Evolutionary conservation across 805 yeast genomes (phyloP).

Genomic region (Saccharomycopsis fibuligera): DNA sequence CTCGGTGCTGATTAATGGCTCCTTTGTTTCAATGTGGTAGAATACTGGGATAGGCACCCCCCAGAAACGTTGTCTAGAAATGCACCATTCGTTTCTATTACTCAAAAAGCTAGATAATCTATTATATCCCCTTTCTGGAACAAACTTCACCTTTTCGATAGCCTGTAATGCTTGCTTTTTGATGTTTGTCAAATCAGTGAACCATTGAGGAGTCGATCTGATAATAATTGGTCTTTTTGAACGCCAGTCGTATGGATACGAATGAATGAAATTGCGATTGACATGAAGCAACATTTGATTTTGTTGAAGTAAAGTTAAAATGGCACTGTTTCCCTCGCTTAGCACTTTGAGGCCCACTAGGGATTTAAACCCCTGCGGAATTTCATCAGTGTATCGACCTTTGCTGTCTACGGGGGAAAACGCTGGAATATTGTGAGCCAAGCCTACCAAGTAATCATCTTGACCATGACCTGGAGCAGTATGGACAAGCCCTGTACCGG

Average conservation of each 20-base stretch:
- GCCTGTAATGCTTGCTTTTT: slow-evolving; percentile 57
- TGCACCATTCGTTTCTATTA: slow-evolving; percentile 93
- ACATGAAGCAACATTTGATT: slow-evolving; percentile 42
- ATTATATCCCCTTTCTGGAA: slow-evolving; percentile 66
- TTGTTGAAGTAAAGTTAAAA: slow-evolving; percentile 39
- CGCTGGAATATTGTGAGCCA: slow-evolving; percentile 47
- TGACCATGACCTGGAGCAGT: slow-evolving; percentile 98
- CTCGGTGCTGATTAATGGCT: slow-evolving; percentile 52
- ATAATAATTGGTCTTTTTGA: slow-evolving; percentile 92
- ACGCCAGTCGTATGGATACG: slow-evolving; percentile 97
- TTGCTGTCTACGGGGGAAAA: slow-evolving; percentile 73
- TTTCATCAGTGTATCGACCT: slow-evolving; percentile 57
- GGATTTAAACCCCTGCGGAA: slow-evolving; percentile 42
- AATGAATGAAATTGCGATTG: slow-evolving; percentile 56
- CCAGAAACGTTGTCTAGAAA: slow-evolving; percentile 94
- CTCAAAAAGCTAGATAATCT: slow-evolving; percentile 67
- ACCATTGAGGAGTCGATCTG: slow-evolving; percentile 96
- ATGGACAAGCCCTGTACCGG: slow-evolving; percentile 96
- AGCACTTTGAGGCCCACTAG: slow-evolving; percentile 57
- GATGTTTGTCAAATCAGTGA: slow-evolving; percentile 74
- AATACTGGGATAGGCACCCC: slow-evolving; percentile 96
- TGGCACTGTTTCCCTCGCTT: slow-evolving; percentile 44
- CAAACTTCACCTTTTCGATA: slow-evolving; percentile 55
- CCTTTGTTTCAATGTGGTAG: slow-evolving; percentile 53
- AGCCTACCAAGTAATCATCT: slow-evolving; percentile 79